phyloP scores from a whole-genome alignment of 768 basidiomycete species.

The Russula ochroleuca region DNA sequence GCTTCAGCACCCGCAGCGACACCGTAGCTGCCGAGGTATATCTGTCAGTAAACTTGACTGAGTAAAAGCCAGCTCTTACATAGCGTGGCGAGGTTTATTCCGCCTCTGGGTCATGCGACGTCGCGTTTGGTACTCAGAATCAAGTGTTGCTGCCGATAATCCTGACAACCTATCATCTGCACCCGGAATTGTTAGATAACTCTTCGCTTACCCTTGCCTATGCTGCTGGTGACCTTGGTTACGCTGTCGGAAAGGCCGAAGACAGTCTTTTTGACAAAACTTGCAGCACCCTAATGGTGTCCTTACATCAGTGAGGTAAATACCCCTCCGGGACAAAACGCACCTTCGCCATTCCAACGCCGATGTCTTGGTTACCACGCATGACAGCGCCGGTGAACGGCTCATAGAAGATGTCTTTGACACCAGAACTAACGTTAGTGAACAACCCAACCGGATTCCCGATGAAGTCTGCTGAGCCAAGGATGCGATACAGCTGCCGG shows the following conservation, averaged over 20 bases:
- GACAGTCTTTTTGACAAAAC: slow-evolving; percentile 97
- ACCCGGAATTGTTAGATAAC: background rate
- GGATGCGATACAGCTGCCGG: slow-evolving; percentile 90
- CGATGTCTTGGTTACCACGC: slow-evolving; percentile 92
- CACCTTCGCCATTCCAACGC: slow-evolving; percentile 92
- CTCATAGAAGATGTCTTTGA: slow-evolving; percentile 98
- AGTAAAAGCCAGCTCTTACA: slow-evolving; percentile 45
- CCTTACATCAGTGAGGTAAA: background rate
- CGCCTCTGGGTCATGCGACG: slow-evolving; percentile 84
- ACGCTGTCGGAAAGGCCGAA: slow-evolving; percentile 95
- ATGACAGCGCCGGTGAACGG: slow-evolving; percentile 96
- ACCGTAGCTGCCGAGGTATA: slow-evolving; percentile 63
- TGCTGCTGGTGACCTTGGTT: slow-evolving; percentile 96
- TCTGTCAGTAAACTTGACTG: slow-evolving; percentile 3
- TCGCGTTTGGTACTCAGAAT: slow-evolving; percentile 90
- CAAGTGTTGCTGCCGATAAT: slow-evolving; percentile 93
- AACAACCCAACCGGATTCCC: slow-evolving; percentile 96
- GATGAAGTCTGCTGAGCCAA: slow-evolving; percentile 97
- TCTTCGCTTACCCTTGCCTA: slow-evolving; percentile 76
- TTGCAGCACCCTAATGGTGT: slow-evolving; percentile 76
- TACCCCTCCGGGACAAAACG: slow-evolving; percentile 12
- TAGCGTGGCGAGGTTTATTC: slow-evolving; percentile 93
- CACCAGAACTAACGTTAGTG: slow-evolving; percentile 96
- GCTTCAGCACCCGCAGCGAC: slow-evolving; percentile 93
- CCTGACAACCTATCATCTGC: slow-evolving; percentile 44